Conservation (phyloP, 2,329 filamentous ascomycete species). For the Colletotrichum australisinense region DNA sequence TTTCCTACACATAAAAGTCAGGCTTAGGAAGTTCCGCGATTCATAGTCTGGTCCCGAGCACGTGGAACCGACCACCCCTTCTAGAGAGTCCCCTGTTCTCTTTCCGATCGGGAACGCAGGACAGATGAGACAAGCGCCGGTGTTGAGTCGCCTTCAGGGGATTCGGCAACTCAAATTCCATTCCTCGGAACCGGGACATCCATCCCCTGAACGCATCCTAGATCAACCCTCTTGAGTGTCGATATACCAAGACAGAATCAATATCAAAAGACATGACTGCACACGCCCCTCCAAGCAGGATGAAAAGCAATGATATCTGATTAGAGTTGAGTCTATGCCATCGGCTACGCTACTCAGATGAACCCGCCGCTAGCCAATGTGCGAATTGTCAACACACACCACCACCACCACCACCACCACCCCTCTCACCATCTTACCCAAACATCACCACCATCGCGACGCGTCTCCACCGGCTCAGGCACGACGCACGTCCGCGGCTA, state of each 20-base stretch:
- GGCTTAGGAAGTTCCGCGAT: not conserved
- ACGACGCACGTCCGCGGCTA: constrained; percentile 9
- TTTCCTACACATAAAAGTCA: not conserved
- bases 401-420: not conserved
- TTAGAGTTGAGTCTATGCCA: constrained; percentile 25
- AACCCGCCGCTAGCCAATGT: constrained; percentile 1
- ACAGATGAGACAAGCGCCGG: constrained; percentile 29
- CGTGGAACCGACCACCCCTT: constrained; percentile 17
- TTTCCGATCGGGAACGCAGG: constrained; percentile 26
- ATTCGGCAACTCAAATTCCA: constrained; percentile 32
- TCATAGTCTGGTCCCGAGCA: constrained; percentile 20
- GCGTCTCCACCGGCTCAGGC: constrained; percentile 25
- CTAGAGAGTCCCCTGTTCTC: constrained; percentile 1
- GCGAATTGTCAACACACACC: not conserved
- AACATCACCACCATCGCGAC: constrained; percentile 31
- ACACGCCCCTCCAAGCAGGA: not conserved
- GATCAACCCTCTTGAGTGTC: not conserved
- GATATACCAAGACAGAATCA: not conserved
- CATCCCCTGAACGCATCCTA: not conserved
- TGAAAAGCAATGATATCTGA: constrained; percentile 23
- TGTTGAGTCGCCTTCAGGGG: constrained; percentile 32
- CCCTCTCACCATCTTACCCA: not conserved
- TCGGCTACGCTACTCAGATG: constrained; percentile 14
- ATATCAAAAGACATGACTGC: not conserved
- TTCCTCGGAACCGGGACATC: constrained; percentile 7